Conservation (phyloP, 805 yeast genomes). For the Deakozyma indianensis region DNA sequence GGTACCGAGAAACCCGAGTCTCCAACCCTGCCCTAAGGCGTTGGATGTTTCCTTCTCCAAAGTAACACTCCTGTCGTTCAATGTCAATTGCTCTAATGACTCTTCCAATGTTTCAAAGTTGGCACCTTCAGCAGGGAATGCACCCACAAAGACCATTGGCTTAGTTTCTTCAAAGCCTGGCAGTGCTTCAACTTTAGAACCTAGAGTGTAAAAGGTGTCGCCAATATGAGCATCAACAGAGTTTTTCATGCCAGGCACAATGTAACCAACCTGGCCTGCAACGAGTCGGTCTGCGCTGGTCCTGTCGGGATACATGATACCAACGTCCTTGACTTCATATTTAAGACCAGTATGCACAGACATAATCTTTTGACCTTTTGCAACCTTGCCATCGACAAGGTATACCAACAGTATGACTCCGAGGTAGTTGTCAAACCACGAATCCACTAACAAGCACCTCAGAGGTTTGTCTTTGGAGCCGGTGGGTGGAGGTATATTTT, state of each 20-base stretch:
- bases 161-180: slow-evolving; percentile 96
- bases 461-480: slow-evolving; percentile 42
- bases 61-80: slow-evolving; percentile 86
- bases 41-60: slow-evolving; percentile 81
- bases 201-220: slow-evolving; percentile 57
- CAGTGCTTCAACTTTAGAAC: slow-evolving; percentile 51
- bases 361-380: slow-evolving; percentile 58
- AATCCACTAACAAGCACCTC: slow-evolving; percentile 77
- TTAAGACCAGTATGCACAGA: slow-evolving; percentile 64
- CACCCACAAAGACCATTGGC: slow-evolving; percentile 98
- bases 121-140: slow-evolving; percentile 89
- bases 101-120: slow-evolving; percentile 86
- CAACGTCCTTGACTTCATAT: slow-evolving; percentile 85
- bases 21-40: slow-evolving; percentile 96
- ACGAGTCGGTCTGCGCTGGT: slow-evolving; percentile 44
- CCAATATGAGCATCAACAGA: slow-evolving; percentile 81
- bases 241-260: slow-evolving; percentile 88
- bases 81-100: slow-evolving; percentile 70
- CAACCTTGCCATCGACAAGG: slow-evolving; percentile 69
- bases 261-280: slow-evolving; percentile 92
- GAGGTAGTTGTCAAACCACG: slow-evolving; percentile 89
- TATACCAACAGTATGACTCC: slow-evolving; percentile 82
- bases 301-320: slow-evolving; percentile 89
- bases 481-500: slow-evolving; percentile 64
- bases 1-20: slow-evolving; percentile 88